phyloP scores from a whole-genome alignment of 139 green algal genomes.

The Chlorella vulgaris region DNA sequence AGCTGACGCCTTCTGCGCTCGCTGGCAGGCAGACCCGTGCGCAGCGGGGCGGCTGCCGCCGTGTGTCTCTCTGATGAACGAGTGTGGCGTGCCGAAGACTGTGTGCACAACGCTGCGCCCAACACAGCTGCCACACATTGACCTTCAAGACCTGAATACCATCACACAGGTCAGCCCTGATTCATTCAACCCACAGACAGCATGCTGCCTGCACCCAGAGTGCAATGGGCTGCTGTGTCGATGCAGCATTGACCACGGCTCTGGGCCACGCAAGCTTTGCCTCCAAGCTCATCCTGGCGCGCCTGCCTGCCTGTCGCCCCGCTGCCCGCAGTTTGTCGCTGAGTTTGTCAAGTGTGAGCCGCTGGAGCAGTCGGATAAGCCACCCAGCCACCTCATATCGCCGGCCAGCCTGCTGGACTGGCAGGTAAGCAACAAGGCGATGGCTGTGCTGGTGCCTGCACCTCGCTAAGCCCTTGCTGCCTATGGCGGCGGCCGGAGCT shows the following conservation, averaged over 20 bases:
- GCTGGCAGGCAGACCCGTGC: not conserved
- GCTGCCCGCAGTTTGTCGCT: conserved; percentile 64
- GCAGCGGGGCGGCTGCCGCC: not conserved
- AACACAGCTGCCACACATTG: conserved; percentile 59
- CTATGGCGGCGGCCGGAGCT: too few species aligned
- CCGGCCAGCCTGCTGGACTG: conserved; percentile 74
- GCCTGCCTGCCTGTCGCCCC: too few species aligned
- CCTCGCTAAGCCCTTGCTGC: too few species aligned
- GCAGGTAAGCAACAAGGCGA: conserved; percentile 33
- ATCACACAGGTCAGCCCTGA: conserved; percentile 30
- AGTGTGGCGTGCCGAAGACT: conserved; percentile 83
- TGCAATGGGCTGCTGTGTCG: too few species aligned
- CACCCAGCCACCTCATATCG: conserved; percentile 69
- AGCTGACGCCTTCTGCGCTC: not conserved
- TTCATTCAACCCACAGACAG: too few species aligned
- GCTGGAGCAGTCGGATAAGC: conserved; percentile 76
- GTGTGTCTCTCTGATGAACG: conserved; percentile 59
- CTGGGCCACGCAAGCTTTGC: too few species aligned
- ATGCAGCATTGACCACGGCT: too few species aligned
- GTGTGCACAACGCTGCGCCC: conserved; percentile 81
- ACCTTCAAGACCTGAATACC: conserved; percentile 75
- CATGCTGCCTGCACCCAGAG: too few species aligned
- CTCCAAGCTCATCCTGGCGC: not conserved
- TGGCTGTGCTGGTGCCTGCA: too few species aligned
- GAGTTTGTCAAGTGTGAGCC: conserved; percentile 83